These are phyloP conservation scores for Phoma herbarum DNA, from an alignment of 2,329 filamentous ascomycete genomes.

Conservation along the genomic window DNA sequence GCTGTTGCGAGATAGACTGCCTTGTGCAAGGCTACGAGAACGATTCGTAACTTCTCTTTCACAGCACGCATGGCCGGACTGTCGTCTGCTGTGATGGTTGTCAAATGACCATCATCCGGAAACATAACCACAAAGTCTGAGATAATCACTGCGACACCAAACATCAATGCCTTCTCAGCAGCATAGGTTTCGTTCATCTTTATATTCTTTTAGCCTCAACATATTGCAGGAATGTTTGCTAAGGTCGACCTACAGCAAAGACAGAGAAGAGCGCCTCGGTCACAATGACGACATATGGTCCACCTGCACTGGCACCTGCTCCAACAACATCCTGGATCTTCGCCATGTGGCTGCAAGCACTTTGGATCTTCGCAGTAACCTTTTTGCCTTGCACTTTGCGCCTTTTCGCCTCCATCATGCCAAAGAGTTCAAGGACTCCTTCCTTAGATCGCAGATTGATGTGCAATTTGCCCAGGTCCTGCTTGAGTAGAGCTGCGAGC, in stretches of 20 bases:
- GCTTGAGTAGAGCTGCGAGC: constrained; percentile 23
- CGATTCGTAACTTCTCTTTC: constrained; percentile 23
- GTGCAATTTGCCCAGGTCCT: constrained; percentile 24
- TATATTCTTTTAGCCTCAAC: background rate
- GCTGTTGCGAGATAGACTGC: constrained; percentile 23
- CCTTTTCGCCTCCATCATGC: constrained; percentile 22
- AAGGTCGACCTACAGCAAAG: constrained; percentile 22
- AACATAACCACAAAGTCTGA: constrained; percentile 21
- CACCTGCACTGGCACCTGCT: constrained; percentile 25
- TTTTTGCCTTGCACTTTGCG: constrained; percentile 15
- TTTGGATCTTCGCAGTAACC: constrained; percentile 20
- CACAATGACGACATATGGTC: constrained; percentile 30
- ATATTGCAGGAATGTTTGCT: too few relatives aligned
- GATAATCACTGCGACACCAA: constrained; percentile 24
- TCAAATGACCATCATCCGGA: constrained; percentile 1
- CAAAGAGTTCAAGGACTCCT: constrained; percentile 23
- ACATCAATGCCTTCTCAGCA: constrained; percentile 24
- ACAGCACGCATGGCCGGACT: constrained; percentile 24
- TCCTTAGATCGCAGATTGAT: constrained; percentile 27
- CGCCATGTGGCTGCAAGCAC: constrained; percentile 24
- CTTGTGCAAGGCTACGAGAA: constrained; percentile 28
- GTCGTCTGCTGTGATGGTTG: constrained; percentile 6
- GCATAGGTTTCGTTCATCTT: constrained; percentile 28
- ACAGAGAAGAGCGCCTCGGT: constrained; percentile 29
- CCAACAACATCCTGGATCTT: constrained; percentile 26